phyloP scores from a whole-genome alignment of 768 basidiomycete species.

The Serendipita sp. region DNA sequence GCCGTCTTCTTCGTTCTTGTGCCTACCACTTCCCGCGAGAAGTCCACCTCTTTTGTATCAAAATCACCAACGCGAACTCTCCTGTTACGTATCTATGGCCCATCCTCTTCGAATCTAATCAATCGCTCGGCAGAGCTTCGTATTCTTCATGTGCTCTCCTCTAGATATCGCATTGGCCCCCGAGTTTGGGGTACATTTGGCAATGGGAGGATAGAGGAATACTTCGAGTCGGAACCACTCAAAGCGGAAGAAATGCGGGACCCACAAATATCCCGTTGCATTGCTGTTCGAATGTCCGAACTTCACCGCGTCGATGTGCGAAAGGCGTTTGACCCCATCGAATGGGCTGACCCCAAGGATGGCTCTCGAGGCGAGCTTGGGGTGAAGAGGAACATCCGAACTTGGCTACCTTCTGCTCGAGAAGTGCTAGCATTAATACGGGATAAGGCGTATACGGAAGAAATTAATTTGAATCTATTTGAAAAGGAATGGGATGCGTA shows the following conservation, averaged over 20 bases:
- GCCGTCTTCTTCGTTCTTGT: slow-evolving; percentile 93
- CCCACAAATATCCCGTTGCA: slow-evolving; percentile 60
- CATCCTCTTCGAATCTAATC: slow-evolving; percentile 73
- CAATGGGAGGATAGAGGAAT: slow-evolving; percentile 92
- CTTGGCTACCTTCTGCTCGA: slow-evolving; percentile 57
- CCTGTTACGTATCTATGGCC: slow-evolving; percentile 82
- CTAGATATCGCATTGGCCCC: slow-evolving; percentile 76
- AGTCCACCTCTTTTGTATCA: slow-evolving; percentile 11
- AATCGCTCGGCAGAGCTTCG: slow-evolving; percentile 76
- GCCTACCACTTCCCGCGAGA: slow-evolving; percentile 29
- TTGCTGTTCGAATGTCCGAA: slow-evolving; percentile 91
- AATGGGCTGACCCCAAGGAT: slow-evolving; percentile 26
- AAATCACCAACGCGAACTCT: slow-evolving; percentile 33
- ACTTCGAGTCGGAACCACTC: slow-evolving; percentile 76
- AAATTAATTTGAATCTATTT: slow-evolving; percentile 52
- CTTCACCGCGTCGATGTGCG: slow-evolving; percentile 82
- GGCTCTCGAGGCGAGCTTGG: slow-evolving; percentile 31
- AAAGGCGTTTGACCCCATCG: slow-evolving; percentile 24
- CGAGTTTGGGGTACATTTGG: slow-evolving; percentile 86
- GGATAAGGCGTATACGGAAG: slow-evolving; percentile 26
- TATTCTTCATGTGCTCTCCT: slow-evolving; percentile 78
- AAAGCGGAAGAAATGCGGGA: slow-evolving; percentile 65
- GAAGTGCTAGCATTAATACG: slow-evolving; percentile 55
- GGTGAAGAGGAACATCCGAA: slow-evolving; percentile 46
- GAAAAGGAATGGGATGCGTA: slow-evolving; percentile 51